phyloP scores from a whole-genome alignment of 78 protist species.

The Emiliania huxleyi region DNA sequence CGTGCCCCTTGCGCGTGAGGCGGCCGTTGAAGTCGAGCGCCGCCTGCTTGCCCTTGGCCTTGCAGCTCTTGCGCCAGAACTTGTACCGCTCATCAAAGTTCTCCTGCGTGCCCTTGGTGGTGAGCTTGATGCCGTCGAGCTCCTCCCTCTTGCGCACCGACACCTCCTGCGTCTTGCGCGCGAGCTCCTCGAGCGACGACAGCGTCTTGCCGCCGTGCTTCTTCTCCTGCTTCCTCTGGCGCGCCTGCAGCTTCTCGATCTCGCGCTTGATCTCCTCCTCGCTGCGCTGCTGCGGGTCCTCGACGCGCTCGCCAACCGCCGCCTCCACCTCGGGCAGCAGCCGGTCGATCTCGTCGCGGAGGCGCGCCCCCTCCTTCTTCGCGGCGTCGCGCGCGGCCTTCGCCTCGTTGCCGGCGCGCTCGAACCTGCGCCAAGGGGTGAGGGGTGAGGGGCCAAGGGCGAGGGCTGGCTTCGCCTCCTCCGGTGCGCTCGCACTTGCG shows the following conservation, averaged over 20 bases:
- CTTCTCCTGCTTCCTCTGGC: not conserved
- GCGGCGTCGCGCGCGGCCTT: not conserved
- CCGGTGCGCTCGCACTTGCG: no score
- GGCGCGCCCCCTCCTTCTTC: not conserved
- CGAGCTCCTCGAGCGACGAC: not conserved
- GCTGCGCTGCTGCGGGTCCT: not conserved
- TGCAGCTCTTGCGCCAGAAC: not conserved
- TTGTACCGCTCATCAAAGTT: not conserved
- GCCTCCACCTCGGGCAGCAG: not conserved
- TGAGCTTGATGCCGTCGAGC: not conserved
- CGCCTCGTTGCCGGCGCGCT: not conserved
- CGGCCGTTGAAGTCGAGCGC: not conserved
- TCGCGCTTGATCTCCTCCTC: not conserved
- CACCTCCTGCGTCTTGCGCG: not conserved
- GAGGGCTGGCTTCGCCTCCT: no score
- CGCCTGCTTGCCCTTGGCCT: not conserved
- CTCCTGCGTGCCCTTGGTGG: not conserved
- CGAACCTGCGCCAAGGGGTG: no score
- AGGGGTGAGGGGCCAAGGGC: no score
- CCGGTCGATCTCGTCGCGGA: not conserved
- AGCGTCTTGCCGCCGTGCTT: not conserved
- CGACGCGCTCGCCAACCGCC: not conserved
- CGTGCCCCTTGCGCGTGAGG: conserved; percentile 11
- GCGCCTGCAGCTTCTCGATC: not conserved
- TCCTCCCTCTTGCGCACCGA: not conserved